phyloP scores from a whole-genome alignment of 768 basidiomycete genomes.

The Krasilnikovozyma curviuscula region DNA sequence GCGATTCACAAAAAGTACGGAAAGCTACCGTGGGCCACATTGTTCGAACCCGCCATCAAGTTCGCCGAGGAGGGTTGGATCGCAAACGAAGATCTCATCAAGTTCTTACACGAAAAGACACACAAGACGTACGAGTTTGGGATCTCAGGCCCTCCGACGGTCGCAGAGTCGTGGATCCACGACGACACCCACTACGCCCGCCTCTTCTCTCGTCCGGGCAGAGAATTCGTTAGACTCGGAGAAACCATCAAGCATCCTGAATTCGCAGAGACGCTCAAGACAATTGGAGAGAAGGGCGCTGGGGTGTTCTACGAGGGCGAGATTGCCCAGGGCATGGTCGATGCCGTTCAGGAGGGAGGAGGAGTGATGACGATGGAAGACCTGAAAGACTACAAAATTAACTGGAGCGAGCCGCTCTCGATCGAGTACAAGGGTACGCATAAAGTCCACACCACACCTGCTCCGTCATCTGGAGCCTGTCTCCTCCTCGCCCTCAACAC shows the following conservation, averaged over 20 bases:
- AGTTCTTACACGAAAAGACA: too few species aligned
- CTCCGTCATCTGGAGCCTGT: conserved; percentile 67
- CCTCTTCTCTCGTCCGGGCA: conserved; percentile 38
- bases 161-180: neutral
- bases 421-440: conserved; percentile 58
- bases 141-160: neutral
- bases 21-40: neutral
- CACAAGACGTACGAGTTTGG: neutral
- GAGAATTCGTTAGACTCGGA: conserved; percentile 50
- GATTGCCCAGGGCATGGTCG: neutral
- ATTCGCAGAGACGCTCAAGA: conserved; percentile 53
- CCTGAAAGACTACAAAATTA: conserved; percentile 39
- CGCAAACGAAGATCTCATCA: conserved; percentile 19
- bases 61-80: neutral
- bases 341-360: neutral
- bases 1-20: neutral
- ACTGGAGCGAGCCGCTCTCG: conserved; percentile 50
- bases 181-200: neutral
- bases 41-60: neutral
- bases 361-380: neutral
- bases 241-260: conserved; percentile 53
- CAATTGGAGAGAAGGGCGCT: conserved; percentile 36
- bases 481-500: conserved; percentile 50
- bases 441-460: conserved; percentile 63
- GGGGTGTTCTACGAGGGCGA: conserved; percentile 49